Evolutionary conservation across 2,329 filamentous ascomycete genomes (phyloP), one percentile per base, ranked within the genome.

Genomic region (Dothistroma septosporum): DNA sequence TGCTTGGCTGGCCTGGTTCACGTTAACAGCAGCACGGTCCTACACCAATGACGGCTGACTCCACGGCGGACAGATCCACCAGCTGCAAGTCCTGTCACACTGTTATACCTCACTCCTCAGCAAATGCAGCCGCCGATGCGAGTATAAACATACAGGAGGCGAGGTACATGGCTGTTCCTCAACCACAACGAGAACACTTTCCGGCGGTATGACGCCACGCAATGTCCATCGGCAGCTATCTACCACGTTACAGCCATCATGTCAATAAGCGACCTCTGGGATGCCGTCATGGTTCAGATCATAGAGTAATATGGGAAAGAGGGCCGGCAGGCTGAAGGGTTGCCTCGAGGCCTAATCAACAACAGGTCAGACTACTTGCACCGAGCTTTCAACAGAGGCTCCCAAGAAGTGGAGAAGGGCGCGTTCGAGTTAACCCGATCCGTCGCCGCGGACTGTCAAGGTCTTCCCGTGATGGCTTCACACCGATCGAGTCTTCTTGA

Each of bases 381-480:
- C 14, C 50, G 49, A 41, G 55, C 58, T 1, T 61, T 62, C 47
- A 55, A 41, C 35, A 50, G 54, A n/a, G 37, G 41, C 5, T 58
- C 46, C 53, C 53, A 33, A 41, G 62, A 62, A 31, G 53, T 48
- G 19, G 24, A n/a, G 32, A 37, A 21, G 5, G 46, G 53, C 9
- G 48, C 37, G 31, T 53, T 62, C 21, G 48, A 55, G 16, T 24
- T 61, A 7, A 28, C 2, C 2, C 1, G 61, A 63, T 22, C 53
- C 58, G 16, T 28, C 48, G 37, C 56, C 55, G 3, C 57, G 44
- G 59, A 31, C 53, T 19, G 60, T 65, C 53, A 41, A 61, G 21
- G 52, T 61, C 4, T 65, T 65, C 46, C 22, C 63, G 10, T 37
- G 53, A 0, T 65, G 63, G 63, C 53, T 65, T 44, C 63, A 63